Evolutionary conservation across 225 moss, liverwort and hornwort genomes (phyloP).

Genomic region (Asterella californica): DNA sequence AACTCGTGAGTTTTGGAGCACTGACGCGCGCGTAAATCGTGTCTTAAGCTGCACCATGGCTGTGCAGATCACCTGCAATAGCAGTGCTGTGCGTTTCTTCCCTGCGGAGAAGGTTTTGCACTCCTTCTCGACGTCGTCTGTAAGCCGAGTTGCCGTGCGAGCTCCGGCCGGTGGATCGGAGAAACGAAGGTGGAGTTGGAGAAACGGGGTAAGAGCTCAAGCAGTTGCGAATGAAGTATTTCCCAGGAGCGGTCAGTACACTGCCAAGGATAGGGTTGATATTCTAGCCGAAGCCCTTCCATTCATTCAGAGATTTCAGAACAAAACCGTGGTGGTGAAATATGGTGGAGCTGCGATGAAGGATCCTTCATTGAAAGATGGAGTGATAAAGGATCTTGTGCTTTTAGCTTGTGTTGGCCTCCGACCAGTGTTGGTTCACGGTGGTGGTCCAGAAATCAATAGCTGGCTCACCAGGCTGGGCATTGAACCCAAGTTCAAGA

Average conservation of each 20-base stretch:
- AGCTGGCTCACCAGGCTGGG: conserved; percentile 79
- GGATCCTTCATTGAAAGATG: conserved; percentile 72
- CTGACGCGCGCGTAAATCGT: background rate
- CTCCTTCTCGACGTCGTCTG: background rate
- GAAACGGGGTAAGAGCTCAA: conserved; percentile 27
- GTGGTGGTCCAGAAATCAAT: conserved; percentile 94
- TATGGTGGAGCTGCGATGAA: conserved; percentile 99
- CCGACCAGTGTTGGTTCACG: conserved; percentile 86
- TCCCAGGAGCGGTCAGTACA: conserved; percentile 37
- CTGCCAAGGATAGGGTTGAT: conserved; percentile 90
- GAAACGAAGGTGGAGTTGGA: conserved; percentile 10
- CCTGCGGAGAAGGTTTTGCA: background rate
- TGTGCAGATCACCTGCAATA: background rate
- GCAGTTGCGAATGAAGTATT: conserved; percentile 28
- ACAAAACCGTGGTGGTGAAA: conserved; percentile 96
- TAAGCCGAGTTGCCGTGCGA: background rate
- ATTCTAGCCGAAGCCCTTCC: conserved; percentile 82
- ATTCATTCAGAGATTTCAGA: conserved; percentile 87
- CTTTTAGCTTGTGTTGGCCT: conserved; percentile 89
- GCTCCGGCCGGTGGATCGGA: background rate
- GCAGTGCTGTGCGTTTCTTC: background rate
- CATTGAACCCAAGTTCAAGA: conserved; percentile 77
- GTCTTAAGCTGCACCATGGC: background rate
- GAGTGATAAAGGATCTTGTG: conserved; percentile 90
- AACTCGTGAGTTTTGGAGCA: background rate